These are phyloP conservation scores for Lachancea waltii DNA, from an alignment of 805 yeast genomes.

Conservation along the genomic window DNA sequence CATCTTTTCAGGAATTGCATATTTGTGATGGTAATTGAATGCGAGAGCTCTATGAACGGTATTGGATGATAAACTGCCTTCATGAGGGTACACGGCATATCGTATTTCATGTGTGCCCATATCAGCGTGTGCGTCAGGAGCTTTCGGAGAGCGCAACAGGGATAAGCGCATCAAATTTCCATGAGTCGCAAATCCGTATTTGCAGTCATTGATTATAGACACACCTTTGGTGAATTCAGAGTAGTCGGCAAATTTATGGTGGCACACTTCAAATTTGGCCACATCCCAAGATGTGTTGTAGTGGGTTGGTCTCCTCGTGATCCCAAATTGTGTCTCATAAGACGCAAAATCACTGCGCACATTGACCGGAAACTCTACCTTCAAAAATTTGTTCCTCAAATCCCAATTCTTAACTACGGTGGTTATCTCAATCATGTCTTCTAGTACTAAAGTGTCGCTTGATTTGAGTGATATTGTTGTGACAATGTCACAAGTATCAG, in stretches of 20 bases:
- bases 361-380: slow-evolving; percentile 91
- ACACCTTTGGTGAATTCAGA: slow-evolving; percentile 87
- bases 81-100: slow-evolving; percentile 81
- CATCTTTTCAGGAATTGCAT: slow-evolving; percentile 16
- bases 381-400: slow-evolving; percentile 79
- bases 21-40: slow-evolving; percentile 52
- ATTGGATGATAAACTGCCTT: slow-evolving; percentile 53
- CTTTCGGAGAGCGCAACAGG: slow-evolving; percentile 82
- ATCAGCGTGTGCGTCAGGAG: slow-evolving; percentile 92
- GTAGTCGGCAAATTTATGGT: slow-evolving; percentile 88
- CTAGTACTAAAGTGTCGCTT: slow-evolving; percentile 36
- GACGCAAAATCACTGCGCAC: slow-evolving; percentile 69
- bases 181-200: slow-evolving; percentile 88
- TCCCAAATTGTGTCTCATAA: slow-evolving; percentile 92
- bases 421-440: slow-evolving; percentile 42
- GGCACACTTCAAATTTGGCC: slow-evolving; percentile 93
- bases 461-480: slow-evolving; percentile 61
- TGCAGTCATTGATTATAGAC: slow-evolving; percentile 71
- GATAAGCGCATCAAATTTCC: slow-evolving; percentile 90
- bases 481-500: slow-evolving; percentile 50
- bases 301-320: slow-evolving; percentile 88
- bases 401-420: slow-evolving; percentile 72
- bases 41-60: slow-evolving; percentile 72
- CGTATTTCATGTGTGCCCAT: slow-evolving; percentile 81
- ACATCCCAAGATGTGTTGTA: slow-evolving; percentile 94